Evolutionary conservation across 495 filamentous ascomycete genomes (phyloP).

Genomic region (Amphirosellinia nigrospora): DNA sequence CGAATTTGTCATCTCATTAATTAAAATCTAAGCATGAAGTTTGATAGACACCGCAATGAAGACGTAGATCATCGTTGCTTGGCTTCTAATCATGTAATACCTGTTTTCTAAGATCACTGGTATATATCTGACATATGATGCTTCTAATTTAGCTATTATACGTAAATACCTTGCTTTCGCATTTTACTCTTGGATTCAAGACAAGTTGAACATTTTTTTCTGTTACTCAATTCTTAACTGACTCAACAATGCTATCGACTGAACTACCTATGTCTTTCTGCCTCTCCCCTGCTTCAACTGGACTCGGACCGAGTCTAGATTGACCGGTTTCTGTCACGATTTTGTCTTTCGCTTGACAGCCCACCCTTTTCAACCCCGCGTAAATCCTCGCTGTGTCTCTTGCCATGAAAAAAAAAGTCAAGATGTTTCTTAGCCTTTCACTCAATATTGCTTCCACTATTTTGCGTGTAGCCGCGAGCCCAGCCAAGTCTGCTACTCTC

Average conservation of each 20-base stretch:
- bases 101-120: too few species aligned
- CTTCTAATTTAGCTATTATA: background rate
- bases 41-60: background rate
- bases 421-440: background rate
- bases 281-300: conserved; percentile 14
- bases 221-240: conserved; percentile 18
- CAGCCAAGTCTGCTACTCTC: conserved; percentile 5
- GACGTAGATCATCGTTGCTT: background rate
- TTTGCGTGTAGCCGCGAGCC: conserved; percentile 15
- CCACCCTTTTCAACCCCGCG: conserved; percentile 7
- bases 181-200: background rate
- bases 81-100: background rate
- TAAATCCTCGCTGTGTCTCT: background rate
- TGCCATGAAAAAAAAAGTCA: background rate
- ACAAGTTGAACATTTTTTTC: background rate
- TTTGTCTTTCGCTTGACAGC: conserved; percentile 6
- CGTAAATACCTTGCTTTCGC: background rate
- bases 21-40: background rate
- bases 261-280: background rate
- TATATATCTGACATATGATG: background rate
- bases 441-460: background rate
- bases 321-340: background rate
- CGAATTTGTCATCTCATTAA: background rate
- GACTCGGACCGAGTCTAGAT: background rate
- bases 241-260: conserved; percentile 22